phyloP scores from a whole-genome alignment of 306 rosid species.

The Cucurbita ficifolia region DNA sequence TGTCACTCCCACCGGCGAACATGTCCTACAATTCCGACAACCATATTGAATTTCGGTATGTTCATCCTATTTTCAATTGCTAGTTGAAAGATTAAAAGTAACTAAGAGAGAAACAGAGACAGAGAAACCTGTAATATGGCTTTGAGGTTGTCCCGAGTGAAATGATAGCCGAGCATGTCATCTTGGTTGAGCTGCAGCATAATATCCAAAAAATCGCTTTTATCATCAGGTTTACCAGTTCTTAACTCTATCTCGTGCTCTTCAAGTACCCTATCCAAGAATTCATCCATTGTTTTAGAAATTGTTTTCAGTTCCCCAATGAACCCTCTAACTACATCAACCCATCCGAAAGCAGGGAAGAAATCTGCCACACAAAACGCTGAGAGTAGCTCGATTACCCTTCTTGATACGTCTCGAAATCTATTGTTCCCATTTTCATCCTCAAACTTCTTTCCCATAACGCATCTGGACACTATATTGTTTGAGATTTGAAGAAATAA shows the following conservation, averaged over 20 bases:
- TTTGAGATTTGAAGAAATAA: not conserved
- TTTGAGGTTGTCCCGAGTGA: not conserved
- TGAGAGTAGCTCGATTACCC: not conserved
- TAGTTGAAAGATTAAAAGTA: too few relatives aligned
- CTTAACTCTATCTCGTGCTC: not conserved
- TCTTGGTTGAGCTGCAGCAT: not conserved
- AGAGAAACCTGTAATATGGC: not conserved
- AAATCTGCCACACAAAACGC: constrained; percentile 9
- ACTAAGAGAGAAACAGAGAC: not conserved
- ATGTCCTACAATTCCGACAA: constrained; percentile 23
- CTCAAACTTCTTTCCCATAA: not conserved
- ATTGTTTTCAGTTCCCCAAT: not conserved
- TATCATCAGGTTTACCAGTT: not conserved
- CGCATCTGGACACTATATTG: not conserved
- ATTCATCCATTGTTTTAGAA: not conserved
- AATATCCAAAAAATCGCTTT: not conserved
- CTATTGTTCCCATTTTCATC: not conserved
- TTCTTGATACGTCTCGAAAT: not conserved
- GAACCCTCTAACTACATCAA: constrained; percentile 4
- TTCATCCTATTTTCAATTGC: too few relatives aligned
- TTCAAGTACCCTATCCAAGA: not conserved
- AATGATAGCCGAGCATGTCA: not conserved
- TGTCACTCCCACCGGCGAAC: constrained; percentile 25
- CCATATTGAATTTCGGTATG: too few relatives aligned
- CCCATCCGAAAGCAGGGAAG: constrained; percentile 12